phyloP scores from a whole-genome alignment of 495 filamentous ascomycete species.

The Hyaloscypha variabilis region DNA sequence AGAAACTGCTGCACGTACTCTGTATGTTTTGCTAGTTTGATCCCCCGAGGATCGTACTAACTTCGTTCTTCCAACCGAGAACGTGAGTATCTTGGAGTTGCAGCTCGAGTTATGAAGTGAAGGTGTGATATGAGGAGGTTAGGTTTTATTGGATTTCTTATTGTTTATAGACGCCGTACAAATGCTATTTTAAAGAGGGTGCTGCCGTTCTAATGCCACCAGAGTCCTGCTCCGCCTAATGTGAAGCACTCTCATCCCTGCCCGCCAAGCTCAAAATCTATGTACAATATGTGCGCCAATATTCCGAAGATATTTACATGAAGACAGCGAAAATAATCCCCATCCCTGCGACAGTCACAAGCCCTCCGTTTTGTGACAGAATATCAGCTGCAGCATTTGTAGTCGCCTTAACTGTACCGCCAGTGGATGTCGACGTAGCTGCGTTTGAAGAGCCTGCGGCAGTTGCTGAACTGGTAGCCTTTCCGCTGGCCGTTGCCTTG shows the following conservation, averaged over 20 bases:
- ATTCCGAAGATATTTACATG: constrained; percentile 20
- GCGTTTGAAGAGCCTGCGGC: neutral
- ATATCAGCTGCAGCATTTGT: constrained; percentile 14
- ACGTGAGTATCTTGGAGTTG: neutral
- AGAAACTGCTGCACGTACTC: neutral
- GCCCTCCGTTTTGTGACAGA: constrained; percentile 26
- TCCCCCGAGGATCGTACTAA: neutral
- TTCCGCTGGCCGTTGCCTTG: too few species aligned
- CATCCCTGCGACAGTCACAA: constrained; percentile 29
- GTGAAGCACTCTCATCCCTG: neutral
- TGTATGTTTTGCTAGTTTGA: neutral
- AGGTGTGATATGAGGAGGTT: neutral
- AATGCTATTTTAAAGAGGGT: constrained; percentile 13
- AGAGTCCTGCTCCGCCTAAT: constrained; percentile 19
- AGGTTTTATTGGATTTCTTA: neutral
- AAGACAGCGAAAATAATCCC: constrained; percentile 30
- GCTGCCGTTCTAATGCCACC: constrained; percentile 1
- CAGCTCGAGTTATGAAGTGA: neutral
- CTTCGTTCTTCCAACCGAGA: neutral
- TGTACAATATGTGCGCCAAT: neutral
- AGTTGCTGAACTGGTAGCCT: constrained; percentile 12
- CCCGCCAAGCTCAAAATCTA: constrained; percentile 1
- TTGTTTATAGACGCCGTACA: constrained; percentile 15
- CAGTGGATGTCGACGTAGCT: constrained; percentile 9
- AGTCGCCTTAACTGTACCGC: neutral